Percentiles rank a stretch among this genome's conserved stretches.
phyloP scores from a whole-genome alignment of 805 yeast species.

The Hanseniaspora taiwanica region DNA sequence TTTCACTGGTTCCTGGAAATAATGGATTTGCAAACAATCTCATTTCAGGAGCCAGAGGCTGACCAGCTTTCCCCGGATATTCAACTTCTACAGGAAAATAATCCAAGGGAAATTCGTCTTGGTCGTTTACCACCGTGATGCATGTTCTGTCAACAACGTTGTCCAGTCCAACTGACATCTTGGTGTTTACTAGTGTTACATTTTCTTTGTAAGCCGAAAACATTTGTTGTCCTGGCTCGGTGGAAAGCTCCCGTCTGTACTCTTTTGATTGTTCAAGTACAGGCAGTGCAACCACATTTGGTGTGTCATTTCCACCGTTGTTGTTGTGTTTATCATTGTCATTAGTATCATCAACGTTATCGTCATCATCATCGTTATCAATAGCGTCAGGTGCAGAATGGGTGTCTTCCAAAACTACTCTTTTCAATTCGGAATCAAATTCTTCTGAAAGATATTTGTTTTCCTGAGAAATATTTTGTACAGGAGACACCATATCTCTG shows the following conservation, averaged over 20 bases:
- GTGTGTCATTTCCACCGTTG: too few species aligned
- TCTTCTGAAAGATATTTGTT: background rate
- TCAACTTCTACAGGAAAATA: constrained; percentile 38
- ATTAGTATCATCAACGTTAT: background rate
- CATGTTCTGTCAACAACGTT: background rate
- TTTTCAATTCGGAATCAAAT: background rate
- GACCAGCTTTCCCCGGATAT: constrained; percentile 14
- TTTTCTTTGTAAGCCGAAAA: background rate
- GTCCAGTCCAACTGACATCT: background rate
- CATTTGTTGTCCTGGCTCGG: background rate
- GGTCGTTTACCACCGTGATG: background rate
- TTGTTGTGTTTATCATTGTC: too few species aligned
- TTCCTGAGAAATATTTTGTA: background rate
- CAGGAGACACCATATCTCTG: constrained; percentile 13
- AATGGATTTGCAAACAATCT: background rate
- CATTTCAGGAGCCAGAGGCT: background rate
- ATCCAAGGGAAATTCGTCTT: constrained; percentile 62
- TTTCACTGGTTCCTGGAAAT: background rate
- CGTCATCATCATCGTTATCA: background rate
- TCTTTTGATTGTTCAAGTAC: background rate
- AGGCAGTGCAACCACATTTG: too few species aligned
- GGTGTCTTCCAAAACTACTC: background rate
- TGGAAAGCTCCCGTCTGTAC: background rate
- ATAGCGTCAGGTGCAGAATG: background rate
- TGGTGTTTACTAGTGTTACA: background rate